phyloP scores from a whole-genome alignment of 345 rosid genomes.

The Hypericum androsaemum region DNA sequence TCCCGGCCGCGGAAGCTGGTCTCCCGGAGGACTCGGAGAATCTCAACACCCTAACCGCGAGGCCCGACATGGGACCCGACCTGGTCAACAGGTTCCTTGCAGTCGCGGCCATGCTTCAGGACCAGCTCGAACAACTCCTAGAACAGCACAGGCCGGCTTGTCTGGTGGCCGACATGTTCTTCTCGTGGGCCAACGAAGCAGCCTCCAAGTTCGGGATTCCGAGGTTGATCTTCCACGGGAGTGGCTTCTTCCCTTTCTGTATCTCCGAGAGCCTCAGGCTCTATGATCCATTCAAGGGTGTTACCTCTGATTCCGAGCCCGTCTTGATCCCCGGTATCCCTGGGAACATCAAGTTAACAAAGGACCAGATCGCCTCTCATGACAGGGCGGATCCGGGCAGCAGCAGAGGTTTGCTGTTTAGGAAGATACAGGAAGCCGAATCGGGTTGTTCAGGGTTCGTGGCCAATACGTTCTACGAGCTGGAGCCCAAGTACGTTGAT shows the following conservation, averaged over 20 bases:
- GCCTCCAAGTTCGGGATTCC: slow-evolving; percentile 28
- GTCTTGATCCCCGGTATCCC: slow-evolving; percentile 27
- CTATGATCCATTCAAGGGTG: slow-evolving; percentile 17
- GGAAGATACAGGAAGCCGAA: too few relatives aligned
- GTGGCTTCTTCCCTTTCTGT: slow-evolving; percentile 17
- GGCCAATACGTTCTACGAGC: too few relatives aligned
- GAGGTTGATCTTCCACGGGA: slow-evolving; percentile 27
- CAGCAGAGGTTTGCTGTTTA: background rate
- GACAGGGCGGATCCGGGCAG: background rate
- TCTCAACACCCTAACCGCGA: too few relatives aligned
- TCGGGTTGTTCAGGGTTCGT: too few relatives aligned
- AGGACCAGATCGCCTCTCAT: slow-evolving; percentile 3
- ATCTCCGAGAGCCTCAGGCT: background rate
- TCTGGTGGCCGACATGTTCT: slow-evolving; percentile 22
- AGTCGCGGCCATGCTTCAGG: slow-evolving; percentile 15
- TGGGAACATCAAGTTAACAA: slow-evolving; percentile 16
- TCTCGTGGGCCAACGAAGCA: slow-evolving; percentile 24
- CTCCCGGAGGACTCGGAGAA: background rate
- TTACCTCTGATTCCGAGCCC: slow-evolving; percentile 23
- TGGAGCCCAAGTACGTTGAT: too few relatives aligned
- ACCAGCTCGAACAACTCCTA: slow-evolving; percentile 21
- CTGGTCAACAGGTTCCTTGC: background rate
- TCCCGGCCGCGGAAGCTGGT: background rate
- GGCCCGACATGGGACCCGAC: background rate
- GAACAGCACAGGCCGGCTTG: slow-evolving; percentile 14